Evolutionary conservation across 805 yeast genomes (phyloP), one percentile per base, ranked within the genome.

Genomic region (Isabelozyma rhagii): DNA sequence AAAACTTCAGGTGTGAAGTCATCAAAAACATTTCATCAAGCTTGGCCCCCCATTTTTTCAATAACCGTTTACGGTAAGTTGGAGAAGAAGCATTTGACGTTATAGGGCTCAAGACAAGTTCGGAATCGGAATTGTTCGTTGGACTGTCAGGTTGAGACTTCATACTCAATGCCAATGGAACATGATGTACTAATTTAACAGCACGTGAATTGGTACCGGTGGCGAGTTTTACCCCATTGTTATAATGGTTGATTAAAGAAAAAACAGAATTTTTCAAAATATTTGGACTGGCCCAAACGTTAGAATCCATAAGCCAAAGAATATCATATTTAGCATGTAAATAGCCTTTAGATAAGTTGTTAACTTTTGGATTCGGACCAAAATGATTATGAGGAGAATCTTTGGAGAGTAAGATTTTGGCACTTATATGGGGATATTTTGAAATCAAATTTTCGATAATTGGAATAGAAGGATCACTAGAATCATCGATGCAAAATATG

Each of bases 311-410:
- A 13, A 89, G 82, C 97, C 97, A 90, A 10, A 91, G 56, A 15
- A 87, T 78, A 60, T 90, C 96, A 64, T 80, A 72, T 56, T 80
- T 78, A 7, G 96, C 93, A 2, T 66, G 66, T 39, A 71, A 64
- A 60, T 85, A 89, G 5, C 96, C 97, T 63, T 87, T 87, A n/a
- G 90, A 83, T 43, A 90, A 70, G 66, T 90, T 90, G 67, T 89
- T 89, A 48, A 90, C 88, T 66, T 90, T 90, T 6, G 97, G 97
- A 59, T 90, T 90, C 5, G 96, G 94, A 1, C 96, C 96, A 58
- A 72, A 85, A 55, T 77, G 77, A 36, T 66, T 68, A 43, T 82
- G 86, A 7, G 67, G 60, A 11, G 39, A 40, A 29, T 50, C 52
- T 15, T 47, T 47, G 27, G 69, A 63, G 2, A 85, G 64, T 52